phyloP scores from a whole-genome alignment of 2,329 filamentous ascomycete species.

The Xylaria sp. region DNA sequence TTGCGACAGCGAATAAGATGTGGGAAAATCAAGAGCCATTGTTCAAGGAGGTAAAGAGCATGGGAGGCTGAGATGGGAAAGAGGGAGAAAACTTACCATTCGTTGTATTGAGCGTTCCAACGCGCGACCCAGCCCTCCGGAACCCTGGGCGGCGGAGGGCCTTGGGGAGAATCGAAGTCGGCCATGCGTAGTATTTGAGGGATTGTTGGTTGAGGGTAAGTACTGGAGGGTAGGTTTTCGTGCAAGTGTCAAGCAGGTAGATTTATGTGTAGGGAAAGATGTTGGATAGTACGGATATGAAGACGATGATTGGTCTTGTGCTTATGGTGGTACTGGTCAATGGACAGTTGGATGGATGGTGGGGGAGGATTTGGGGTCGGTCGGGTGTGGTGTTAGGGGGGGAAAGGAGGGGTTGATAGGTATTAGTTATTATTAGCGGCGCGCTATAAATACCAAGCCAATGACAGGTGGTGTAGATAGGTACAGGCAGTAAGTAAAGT shows the following conservation, averaged over 20 bases:
- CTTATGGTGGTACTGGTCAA: background rate
- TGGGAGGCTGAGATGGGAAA: background rate
- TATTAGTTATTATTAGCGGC: slow-evolving; percentile 3
- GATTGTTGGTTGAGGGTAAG: background rate
- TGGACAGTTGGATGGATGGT: background rate
- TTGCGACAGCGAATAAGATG: background rate
- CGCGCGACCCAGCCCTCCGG: slow-evolving; percentile 87
- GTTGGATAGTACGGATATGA: background rate
- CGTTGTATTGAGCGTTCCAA: slow-evolving; percentile 88
- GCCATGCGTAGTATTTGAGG: slow-evolving; percentile 56
- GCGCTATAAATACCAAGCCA: slow-evolving; percentile 25
- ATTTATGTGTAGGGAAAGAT: slow-evolving; percentile 10
- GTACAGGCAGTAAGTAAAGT: background rate
- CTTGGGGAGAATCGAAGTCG: slow-evolving; percentile 64
- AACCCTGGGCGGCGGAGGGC: slow-evolving; percentile 67
- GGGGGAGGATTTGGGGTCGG: slow-evolving; percentile 2
- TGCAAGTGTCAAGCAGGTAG: background rate
- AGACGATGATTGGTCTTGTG: background rate
- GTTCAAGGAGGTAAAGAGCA: background rate
- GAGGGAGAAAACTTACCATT: slow-evolving; percentile 64
- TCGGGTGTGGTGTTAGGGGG: background rate
- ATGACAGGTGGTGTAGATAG: background rate
- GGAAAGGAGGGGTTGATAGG: slow-evolving; percentile 15
- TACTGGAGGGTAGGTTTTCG: background rate
- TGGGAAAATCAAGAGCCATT: background rate